Conservation (phyloP, 345 rosid species). For the Viola odorata region DNA sequence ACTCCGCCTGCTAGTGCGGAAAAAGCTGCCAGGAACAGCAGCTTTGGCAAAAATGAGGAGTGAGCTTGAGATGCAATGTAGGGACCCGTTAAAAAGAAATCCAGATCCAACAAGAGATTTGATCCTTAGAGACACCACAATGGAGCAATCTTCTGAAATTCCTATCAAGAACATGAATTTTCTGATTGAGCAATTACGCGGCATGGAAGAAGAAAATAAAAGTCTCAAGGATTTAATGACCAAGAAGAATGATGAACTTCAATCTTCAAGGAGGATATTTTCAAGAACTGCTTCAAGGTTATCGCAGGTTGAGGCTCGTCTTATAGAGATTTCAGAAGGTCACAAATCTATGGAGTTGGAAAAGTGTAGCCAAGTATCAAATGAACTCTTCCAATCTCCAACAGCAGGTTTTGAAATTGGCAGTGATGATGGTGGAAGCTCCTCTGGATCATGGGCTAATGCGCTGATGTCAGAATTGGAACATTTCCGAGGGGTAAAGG, state of each 20-base stretch:
- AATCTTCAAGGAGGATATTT: constrained; percentile 45
- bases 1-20: constrained; percentile 44
- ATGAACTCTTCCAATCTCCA: constrained; percentile 21
- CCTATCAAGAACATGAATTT: constrained; percentile 35
- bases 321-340: constrained; percentile 22
- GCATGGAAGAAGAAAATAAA: constrained; percentile 70
- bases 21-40: constrained; percentile 56
- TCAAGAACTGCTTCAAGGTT: constrained; percentile 48
- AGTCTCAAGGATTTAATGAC: constrained; percentile 54
- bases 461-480: constrained; percentile 49
- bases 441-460: constrained; percentile 61
- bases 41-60: constrained; percentile 39
- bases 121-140: constrained; percentile 34
- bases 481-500: constrained; percentile 35
- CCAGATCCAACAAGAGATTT: constrained; percentile 40
- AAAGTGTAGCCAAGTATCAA: constrained; percentile 20
- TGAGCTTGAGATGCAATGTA: constrained; percentile 41
- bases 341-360: constrained; percentile 30
- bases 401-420: constrained; percentile 31
- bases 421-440: constrained; percentile 42
- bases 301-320: constrained; percentile 36
- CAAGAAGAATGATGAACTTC: constrained; percentile 50
- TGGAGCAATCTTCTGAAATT: constrained; percentile 31
- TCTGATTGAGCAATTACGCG: constrained; percentile 47
- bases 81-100: constrained; percentile 36